Percentiles rank a stretch among this genome's conserved stretches.
Evolutionary conservation across 345 rosid species (phyloP).

Genomic region (Aurinia saxatilis): DNA sequence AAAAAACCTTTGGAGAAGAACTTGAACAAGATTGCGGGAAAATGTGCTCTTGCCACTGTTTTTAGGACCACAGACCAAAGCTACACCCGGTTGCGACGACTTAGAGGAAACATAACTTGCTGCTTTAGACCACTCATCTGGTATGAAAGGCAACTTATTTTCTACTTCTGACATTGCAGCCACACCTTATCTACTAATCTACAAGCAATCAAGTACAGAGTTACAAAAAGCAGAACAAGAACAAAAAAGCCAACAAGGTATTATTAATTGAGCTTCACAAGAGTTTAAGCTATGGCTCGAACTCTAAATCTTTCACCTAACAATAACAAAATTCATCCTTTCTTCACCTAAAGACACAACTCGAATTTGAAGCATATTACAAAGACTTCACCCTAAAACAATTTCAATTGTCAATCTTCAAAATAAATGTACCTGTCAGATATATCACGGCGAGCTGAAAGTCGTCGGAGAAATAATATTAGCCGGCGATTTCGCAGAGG

Average conservation of each 20-base stretch:
- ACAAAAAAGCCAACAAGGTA: not conserved
- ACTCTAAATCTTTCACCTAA: not conserved
- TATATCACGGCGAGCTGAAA: not conserved
- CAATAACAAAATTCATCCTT: not conserved
- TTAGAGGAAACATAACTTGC: conserved; percentile 43
- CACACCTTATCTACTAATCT: conserved; percentile 4
- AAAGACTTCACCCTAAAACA: not conserved
- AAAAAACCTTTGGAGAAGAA: conserved; percentile 58
- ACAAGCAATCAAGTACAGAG: not conserved
- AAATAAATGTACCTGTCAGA: not conserved
- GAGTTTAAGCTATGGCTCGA: not conserved
- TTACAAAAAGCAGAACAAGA: not conserved
- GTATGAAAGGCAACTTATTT: conserved; percentile 42
- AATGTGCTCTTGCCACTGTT: conserved; percentile 85
- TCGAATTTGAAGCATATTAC: not conserved
- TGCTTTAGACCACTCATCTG: conserved; percentile 71
- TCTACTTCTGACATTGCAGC: conserved; percentile 33
- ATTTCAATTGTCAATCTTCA: not conserved
- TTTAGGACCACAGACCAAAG: conserved; percentile 70
- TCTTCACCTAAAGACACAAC: not conserved
- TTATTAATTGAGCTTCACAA: not conserved
- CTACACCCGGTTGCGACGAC: conserved; percentile 45
- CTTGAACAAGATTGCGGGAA: conserved; percentile 70
- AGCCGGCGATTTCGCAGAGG: conserved; percentile 8
- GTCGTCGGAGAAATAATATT: not conserved